Percentiles rank a stretch among this genome's conserved stretches.
These are phyloP conservation scores for Tricholoma terreum DNA, from an alignment of 768 basidiomycete species.

Conservation along the genomic window DNA sequence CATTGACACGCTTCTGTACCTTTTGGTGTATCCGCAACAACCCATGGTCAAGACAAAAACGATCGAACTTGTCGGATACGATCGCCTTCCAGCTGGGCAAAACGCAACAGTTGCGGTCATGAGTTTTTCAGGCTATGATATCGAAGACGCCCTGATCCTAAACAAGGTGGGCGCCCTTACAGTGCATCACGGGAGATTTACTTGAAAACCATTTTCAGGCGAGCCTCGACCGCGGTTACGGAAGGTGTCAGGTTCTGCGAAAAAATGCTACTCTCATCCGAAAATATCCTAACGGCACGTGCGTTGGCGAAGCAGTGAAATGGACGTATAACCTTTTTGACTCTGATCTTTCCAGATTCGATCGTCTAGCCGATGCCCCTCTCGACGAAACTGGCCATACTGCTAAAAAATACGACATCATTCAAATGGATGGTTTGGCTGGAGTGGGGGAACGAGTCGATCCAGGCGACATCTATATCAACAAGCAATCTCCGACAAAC, in stretches of 20 bases:
- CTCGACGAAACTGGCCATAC: slow-evolving; percentile 76
- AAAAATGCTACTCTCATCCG: slow-evolving; percentile 93
- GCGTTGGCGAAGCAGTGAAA: slow-evolving; percentile 34
- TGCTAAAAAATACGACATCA: slow-evolving; percentile 84
- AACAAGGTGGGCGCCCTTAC: slow-evolving; percentile 61
- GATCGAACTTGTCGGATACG: slow-evolving; percentile 95
- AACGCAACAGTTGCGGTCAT: slow-evolving; percentile 99
- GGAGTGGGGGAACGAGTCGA: slow-evolving; percentile 94
- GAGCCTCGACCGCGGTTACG: slow-evolving; percentile 95
- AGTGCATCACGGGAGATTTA: slow-evolving; percentile 7
- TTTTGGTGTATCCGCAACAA: slow-evolving; percentile 97
- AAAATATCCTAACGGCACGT: slow-evolving; percentile 97
- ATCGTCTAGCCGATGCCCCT: slow-evolving; percentile 92
- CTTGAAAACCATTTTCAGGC: slow-evolving; percentile 46
- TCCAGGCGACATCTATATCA: slow-evolving; percentile 91
- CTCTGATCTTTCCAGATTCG: slow-evolving; percentile 52
- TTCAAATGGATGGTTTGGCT: slow-evolving; percentile 90
- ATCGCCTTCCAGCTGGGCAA: slow-evolving; percentile 94
- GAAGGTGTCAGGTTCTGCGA: slow-evolving; percentile 94
- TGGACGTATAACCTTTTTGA: slow-evolving; percentile 9
- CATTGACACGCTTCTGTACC: slow-evolving; percentile 97
- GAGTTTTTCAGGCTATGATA: slow-evolving; percentile 99
- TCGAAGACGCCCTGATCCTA: slow-evolving; percentile 96
- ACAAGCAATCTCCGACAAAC: slow-evolving; percentile 94
- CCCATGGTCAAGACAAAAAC: slow-evolving; percentile 99